Evolutionary conservation across 441 rosid species (phyloP), one percentile per base, ranked within the genome.

Genomic region (Eutrema salsugineum): DNA sequence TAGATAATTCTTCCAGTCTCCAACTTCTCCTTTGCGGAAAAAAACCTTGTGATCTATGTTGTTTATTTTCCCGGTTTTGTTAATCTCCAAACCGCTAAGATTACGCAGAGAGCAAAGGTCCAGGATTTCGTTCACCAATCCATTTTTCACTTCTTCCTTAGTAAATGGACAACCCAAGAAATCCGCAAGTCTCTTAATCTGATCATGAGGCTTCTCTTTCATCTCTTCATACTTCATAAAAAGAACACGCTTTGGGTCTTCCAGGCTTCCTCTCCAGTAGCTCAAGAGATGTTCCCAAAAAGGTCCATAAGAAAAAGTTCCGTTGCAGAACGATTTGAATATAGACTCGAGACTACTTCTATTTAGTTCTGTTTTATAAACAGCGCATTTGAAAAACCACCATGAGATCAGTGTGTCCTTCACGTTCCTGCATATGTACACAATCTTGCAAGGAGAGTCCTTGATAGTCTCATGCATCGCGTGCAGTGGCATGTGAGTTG

Each of bases 1-100:
- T 8, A 85, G 63, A 72, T 64, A 11, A 62, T 81, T 83, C 51
- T 24, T 60, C 77, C 77, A 87, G 42, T 84, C 90, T 10, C 89
- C 90, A 0, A 87, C 80, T 36, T 77, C 67, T 1, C 87, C 90
- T 43, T 68, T 67, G 3, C 63, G 63, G 32, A 67, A 55, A 42
- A 0, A 54, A 9, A 1, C 6, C 48, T 46, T 47, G 40, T 47
- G 11, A 24, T 59, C 58, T 3, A 24, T 0, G 4, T 30, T 17
- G 2, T 54, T 55, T 1, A 5, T 27, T 39, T 9, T 53, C 0
- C 22, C 6, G 8, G 48, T 64, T 14, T 72, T 43, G 56, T 72
- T 72, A n/a, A 72, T 42, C 56, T 42, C 70, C 55, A 71, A 54
- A n/a, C 49, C 16, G 0, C 58, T 53, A 3, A 71, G 2, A 39